These are phyloP conservation scores for Aspergillus quadrilineatus DNA, from an alignment of 2,329 filamentous ascomycete species.

Conservation along the genomic window DNA sequence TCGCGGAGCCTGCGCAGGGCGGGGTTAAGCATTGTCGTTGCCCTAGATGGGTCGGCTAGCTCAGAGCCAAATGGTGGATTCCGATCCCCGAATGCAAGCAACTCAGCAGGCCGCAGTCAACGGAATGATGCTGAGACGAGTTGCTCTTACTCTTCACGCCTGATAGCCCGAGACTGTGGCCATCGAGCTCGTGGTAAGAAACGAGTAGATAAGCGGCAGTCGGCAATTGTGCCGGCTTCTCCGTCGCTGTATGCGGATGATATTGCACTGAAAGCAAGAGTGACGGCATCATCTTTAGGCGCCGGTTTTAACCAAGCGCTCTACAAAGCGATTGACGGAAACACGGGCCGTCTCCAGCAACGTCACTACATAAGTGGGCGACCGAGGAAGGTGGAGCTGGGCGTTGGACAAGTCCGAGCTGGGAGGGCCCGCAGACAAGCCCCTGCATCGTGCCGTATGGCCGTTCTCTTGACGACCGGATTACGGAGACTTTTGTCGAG, in stretches of 20 bases:
- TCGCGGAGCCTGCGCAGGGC: neutral
- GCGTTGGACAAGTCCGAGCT: conserved; percentile 7
- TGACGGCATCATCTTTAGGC: conserved; percentile 9
- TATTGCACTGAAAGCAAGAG: conserved; percentile 1
- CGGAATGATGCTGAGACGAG: neutral
- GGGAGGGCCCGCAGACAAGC: conserved; percentile 7
- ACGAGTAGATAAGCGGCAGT: conserved; percentile 4
- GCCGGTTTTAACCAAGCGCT: neutral
- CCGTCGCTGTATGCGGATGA: conserved; percentile 1
- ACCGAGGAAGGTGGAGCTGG: conserved; percentile 6
- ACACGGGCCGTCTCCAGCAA: conserved; percentile 2
- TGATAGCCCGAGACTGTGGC: neutral
- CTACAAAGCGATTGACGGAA: conserved; percentile 7
- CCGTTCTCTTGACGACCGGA: conserved; percentile 10
- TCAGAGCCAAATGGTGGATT: neutral
- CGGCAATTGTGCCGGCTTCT: neutral
- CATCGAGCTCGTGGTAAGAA: conserved; percentile 8
- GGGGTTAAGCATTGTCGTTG: neutral
- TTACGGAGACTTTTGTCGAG: conserved; percentile 5
- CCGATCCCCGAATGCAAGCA: conserved; percentile 9
- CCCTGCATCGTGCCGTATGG: conserved; percentile 11
- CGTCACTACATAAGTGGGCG: conserved; percentile 4
- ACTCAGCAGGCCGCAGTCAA: neutral
- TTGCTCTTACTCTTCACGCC: neutral
- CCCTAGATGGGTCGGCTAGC: conserved; percentile 9